Conservation (phyloP, 73 alveolate genomes). For the Paramecium sonneborni region DNA sequence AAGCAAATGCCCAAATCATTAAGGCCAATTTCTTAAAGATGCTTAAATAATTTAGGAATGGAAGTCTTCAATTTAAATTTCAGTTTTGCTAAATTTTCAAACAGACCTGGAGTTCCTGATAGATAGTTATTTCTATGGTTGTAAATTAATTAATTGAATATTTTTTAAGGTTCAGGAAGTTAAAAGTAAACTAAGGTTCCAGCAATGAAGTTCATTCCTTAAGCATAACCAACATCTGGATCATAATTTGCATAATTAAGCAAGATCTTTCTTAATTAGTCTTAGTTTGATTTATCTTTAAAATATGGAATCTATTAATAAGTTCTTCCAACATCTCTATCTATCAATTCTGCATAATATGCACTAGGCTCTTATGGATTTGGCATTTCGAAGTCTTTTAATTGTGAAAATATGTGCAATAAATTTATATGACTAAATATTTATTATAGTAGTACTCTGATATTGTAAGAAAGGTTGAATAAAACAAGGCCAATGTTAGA, state of each 20-base stretch:
- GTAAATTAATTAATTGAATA: background rate
- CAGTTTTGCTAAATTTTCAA: background rate
- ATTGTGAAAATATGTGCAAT: background rate
- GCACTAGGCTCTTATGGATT: constrained; percentile 17
- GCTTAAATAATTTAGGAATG: background rate
- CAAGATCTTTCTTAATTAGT: constrained; percentile 60
- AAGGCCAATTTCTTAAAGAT: background rate
- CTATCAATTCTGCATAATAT: background rate
- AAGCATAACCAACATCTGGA: constrained; percentile 91
- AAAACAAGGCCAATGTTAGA: background rate
- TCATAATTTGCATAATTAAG: constrained; percentile 80
- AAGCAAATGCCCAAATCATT: background rate
- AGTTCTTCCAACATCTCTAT: constrained; percentile 33
- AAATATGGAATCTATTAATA: background rate
- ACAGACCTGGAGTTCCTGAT: constrained; percentile 10
- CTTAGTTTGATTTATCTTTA: background rate
- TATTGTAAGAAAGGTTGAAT: background rate
- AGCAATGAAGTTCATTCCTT: constrained; percentile 95
- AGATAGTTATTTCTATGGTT: background rate
- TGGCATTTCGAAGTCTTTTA: background rate
- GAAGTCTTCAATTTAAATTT: background rate
- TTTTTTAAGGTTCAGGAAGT: background rate
- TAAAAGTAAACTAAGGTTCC: constrained; percentile 77
- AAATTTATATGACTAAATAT: background rate
- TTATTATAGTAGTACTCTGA: background rate